Evolutionary conservation across 1,284 basidiomycete species (phyloP).

Genomic region (Gomphus bonarii): DNA sequence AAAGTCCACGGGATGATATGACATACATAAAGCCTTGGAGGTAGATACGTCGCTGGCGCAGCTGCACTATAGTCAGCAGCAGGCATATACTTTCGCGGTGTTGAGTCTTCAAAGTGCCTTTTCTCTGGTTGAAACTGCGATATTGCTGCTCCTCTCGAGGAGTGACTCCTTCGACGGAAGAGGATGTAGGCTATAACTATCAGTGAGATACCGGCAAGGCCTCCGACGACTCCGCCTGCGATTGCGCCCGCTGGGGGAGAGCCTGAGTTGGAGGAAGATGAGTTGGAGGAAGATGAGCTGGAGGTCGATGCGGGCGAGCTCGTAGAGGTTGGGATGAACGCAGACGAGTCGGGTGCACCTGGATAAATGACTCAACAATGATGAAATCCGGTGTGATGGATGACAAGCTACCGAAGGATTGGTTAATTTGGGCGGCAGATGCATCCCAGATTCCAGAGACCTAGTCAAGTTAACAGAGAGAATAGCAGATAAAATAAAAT

Average conservation of each 20-base stretch:
- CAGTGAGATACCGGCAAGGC: not conserved
- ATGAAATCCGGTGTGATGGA: not conserved
- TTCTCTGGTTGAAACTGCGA: not conserved
- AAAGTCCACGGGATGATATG: not conserved
- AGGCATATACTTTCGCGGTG: not conserved
- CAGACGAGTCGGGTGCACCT: not conserved
- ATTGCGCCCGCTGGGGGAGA: not conserved
- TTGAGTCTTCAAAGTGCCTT: not conserved
- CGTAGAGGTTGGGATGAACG: not conserved
- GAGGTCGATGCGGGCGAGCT: no score
- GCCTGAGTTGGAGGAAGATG: not conserved
- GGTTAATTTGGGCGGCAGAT: not conserved
- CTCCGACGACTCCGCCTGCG: conserved; percentile 1
- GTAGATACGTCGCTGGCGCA: not conserved
- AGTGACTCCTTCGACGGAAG: not conserved
- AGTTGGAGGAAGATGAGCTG: no score
- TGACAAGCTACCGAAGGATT: not conserved
- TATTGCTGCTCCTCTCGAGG: not conserved
- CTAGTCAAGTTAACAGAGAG: not conserved
- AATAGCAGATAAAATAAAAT: not conserved
- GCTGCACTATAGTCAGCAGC: not conserved
- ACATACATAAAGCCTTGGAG: conserved; percentile 1
- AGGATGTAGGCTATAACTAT: not conserved
- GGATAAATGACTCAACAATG: no score
- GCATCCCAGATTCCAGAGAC: not conserved